These are phyloP conservation scores for Sequoiadendron giganteum DNA, from an alignment of 75 land plant genomes.

Conservation along the genomic window DNA sequence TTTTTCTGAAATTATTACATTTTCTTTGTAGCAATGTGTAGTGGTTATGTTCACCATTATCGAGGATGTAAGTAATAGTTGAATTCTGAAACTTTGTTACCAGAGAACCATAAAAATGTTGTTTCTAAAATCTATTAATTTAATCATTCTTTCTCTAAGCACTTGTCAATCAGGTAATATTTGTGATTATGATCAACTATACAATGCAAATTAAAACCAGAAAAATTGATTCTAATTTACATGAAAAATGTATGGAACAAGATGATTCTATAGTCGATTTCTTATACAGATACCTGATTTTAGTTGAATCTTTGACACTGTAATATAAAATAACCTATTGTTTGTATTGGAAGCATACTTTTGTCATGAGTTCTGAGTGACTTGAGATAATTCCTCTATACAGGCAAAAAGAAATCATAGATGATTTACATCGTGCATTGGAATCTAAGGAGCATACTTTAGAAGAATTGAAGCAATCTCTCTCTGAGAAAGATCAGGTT, in stretches of 20 bases:
- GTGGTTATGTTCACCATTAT: background rate
- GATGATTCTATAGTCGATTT: background rate
- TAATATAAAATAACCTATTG: background rate
- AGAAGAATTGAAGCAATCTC: slow-evolving; percentile 63
- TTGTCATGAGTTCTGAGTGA: slow-evolving; percentile 10
- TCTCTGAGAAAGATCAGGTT: slow-evolving; percentile 92
- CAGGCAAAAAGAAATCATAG: slow-evolving; percentile 81
- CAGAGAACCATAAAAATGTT: background rate
- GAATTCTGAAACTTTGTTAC: background rate
- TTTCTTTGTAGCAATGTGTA: background rate
- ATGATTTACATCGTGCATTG: slow-evolving; percentile 66
- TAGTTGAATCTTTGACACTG: background rate
- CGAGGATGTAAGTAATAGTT: background rate
- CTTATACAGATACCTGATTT: background rate
- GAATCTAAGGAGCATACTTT: slow-evolving; percentile 66
- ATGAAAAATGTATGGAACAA: background rate
- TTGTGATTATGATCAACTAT: background rate
- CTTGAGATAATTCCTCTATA: slow-evolving; percentile 5
- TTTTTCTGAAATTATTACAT: background rate
- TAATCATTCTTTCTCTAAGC: background rate
- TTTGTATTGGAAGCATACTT: background rate
- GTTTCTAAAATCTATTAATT: background rate
- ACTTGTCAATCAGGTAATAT: background rate
- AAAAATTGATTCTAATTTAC: background rate
- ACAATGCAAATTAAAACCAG: background rate